Base-by-base conservation (phyloP, 225 moss, liverwort and hornwort species). In the Bryum argenteum region DNA sequence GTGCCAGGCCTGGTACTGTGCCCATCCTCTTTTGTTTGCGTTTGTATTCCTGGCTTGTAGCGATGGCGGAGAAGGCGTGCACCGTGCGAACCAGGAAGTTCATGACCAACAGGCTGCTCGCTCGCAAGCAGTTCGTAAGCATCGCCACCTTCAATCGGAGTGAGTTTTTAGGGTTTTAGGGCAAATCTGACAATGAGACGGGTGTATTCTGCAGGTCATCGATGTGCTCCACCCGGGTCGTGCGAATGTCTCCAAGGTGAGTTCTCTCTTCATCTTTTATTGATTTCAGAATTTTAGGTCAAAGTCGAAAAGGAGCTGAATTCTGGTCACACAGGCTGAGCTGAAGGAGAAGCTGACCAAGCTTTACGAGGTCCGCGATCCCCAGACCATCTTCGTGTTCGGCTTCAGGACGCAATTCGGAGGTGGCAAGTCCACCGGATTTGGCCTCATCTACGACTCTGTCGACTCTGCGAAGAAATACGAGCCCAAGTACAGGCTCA, bases 11-110 rank as follows among this genome's bases (percentile, higher is more conserved):
- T 0, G 8, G 37, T 37, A 0, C 3, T 2, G 0, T 0, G 0
- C 0, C 0, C 0, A 0, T 3, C n/a, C 69, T 62, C 13, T 69
- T 44, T 55, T 2, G 22, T 45, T 62, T 63, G 62, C 55, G 45
- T 62, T 62, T 37, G 33, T 6, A 33, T 33, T 33, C 33, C 33
- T 33, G 33, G 54, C 43, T 60, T 43, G 54, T 45, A 44, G 52
- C 57, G 47, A 94, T 94, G 94, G 89, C 90, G 67, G 91, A 90
- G 48, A 94, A 91, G 72, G 91, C 94, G 63, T 94, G 89, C 81
- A 94, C 94, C 58, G 90, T 94, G 54, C 94, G 92, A 28, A 94
- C 94, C 11, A 82, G 92, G 58, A 92, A 94, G 63, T 94, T 94
- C 59, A 89, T 94, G 94, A 94, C 92, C 33, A 92, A 94, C 66